Conservation (phyloP, 1,139 yeast species). For the Geotrichum citri-aurantii region DNA sequence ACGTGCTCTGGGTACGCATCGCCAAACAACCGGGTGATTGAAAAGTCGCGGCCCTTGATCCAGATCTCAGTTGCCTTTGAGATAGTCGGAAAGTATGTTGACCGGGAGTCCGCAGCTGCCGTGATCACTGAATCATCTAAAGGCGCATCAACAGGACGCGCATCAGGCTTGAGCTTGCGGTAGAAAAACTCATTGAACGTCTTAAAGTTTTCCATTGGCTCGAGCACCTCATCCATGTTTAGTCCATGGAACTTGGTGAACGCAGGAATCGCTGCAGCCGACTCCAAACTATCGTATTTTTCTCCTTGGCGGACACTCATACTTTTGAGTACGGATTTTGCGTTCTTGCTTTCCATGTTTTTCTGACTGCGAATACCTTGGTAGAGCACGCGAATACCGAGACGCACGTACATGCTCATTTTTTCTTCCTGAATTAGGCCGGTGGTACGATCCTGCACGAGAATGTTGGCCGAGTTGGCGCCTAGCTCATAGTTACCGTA, state of each 20-base stretch:
- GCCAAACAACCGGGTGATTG: constrained; percentile 57
- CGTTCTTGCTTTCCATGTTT: constrained; percentile 49
- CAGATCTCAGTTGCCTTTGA: constrained; percentile 65
- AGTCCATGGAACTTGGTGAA: constrained; percentile 77
- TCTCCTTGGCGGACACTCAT: constrained; percentile 76
- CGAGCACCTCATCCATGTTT: constrained; percentile 62
- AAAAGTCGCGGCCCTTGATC: constrained; percentile 82
- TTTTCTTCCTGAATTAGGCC: constrained; percentile 88
- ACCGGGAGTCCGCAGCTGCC: constrained; percentile 87
- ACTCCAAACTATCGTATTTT: constrained; percentile 68
- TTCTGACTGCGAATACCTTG: constrained; percentile 53
- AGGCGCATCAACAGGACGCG: constrained; percentile 63
- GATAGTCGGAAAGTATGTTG: constrained; percentile 61
- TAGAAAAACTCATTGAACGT: constrained; percentile 88
- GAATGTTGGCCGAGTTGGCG: constrained; percentile 83
- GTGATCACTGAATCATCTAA: constrained; percentile 46
- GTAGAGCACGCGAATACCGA: constrained; percentile 80
- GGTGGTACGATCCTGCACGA: constrained; percentile 85
- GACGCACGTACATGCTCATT: constrained; percentile 79
- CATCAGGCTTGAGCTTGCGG: constrained; percentile 63
- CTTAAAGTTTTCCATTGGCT: constrained; percentile 46
- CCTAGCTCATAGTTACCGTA: constrained; percentile 87
- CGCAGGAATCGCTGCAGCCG: constrained; percentile 61
- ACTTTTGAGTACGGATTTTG: constrained; percentile 53
- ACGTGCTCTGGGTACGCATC: constrained; percentile 51